phyloP scores from a whole-genome alignment of 2,329 filamentous ascomycete genomes.

The Botrytis fabae region DNA sequence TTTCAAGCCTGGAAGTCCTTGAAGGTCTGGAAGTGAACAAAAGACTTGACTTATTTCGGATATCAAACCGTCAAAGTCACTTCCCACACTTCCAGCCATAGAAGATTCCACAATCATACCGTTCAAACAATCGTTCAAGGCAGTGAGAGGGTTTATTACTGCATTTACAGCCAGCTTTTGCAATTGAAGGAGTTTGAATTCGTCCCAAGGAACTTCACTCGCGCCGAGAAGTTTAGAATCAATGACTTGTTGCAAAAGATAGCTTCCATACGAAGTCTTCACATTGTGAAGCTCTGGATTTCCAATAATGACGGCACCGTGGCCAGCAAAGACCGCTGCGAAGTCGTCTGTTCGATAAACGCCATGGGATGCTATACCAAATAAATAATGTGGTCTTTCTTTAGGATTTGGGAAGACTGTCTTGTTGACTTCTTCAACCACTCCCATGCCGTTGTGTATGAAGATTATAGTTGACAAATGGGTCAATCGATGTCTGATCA shows the following conservation, averaged over 20 bases:
- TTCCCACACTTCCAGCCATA: not conserved
- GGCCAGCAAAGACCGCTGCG: slow-evolving; percentile 53
- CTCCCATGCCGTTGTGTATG: slow-evolving; percentile 84
- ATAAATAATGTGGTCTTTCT: slow-evolving; percentile 68
- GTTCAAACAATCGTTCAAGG: slow-evolving; percentile 73
- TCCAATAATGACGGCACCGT: slow-evolving; percentile 51
- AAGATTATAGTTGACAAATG: slow-evolving; percentile 73
- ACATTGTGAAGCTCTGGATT: not conserved
- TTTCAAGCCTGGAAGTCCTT: not conserved
- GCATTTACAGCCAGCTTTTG: slow-evolving; percentile 83
- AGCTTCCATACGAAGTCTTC: slow-evolving; percentile 24
- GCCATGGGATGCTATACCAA: slow-evolving; percentile 63
- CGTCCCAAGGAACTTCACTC: slow-evolving; percentile 43
- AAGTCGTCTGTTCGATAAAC: slow-evolving; percentile 54
- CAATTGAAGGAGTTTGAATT: slow-evolving; percentile 65
- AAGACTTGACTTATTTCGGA: slow-evolving; percentile 76
- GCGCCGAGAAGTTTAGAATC: slow-evolving; percentile 48
- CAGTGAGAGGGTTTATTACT: slow-evolving; percentile 83
- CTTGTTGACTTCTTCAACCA: slow-evolving; percentile 58
- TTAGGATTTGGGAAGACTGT: slow-evolving; percentile 58
- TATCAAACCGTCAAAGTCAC: slow-evolving; percentile 51
- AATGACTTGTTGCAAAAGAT: slow-evolving; percentile 43
- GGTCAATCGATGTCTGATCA: slow-evolving; percentile 62
- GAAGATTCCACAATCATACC: slow-evolving; percentile 60
- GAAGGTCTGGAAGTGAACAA: slow-evolving; percentile 43